Percentiles rank a stretch among this genome's conserved stretches.
Conservation (phyloP, 2,329 filamentous ascomycete species). For the Apiospora arundinis region DNA sequence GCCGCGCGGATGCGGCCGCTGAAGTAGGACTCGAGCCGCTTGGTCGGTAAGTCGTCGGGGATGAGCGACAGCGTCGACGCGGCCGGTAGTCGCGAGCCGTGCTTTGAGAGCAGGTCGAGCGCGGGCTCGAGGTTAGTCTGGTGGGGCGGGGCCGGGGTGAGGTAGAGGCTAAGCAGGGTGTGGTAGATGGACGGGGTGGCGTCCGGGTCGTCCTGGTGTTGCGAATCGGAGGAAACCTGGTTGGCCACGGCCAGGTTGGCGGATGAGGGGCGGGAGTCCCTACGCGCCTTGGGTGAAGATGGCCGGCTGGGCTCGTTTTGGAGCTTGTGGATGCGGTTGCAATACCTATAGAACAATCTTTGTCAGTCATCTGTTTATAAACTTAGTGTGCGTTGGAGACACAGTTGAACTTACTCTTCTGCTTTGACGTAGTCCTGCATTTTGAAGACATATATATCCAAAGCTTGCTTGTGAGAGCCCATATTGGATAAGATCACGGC, state of each 20-base stretch:
- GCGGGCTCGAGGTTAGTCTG: slow-evolving; percentile 78
- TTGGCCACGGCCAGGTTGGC: slow-evolving; percentile 15
- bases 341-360: slow-evolving; percentile 68
- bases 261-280: slow-evolving; percentile 41
- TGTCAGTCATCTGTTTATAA: not conserved
- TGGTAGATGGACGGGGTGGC: slow-evolving; percentile 84
- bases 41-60: slow-evolving; percentile 78
- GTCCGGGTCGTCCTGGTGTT: slow-evolving; percentile 54
- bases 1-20: slow-evolving; percentile 86
- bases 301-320: slow-evolving; percentile 51
- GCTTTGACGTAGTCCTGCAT: slow-evolving; percentile 86
- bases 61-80: slow-evolving; percentile 86
- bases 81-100: slow-evolving; percentile 89
- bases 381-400: not conserved
- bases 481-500: slow-evolving; percentile 93
- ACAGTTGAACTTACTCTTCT: slow-evolving; percentile 73
- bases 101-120: slow-evolving; percentile 85
- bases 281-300: slow-evolving; percentile 40
- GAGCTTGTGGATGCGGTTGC: slow-evolving; percentile 80
- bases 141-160: slow-evolving; percentile 78
- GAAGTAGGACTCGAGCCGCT: slow-evolving; percentile 88
- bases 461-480: slow-evolving; percentile 91
- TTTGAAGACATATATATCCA: slow-evolving; percentile 98
- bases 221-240: slow-evolving; percentile 24
- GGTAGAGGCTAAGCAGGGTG: slow-evolving; percentile 86